Evolutionary conservation across 148 eudicot genomes (phyloP).

Genomic region (Cornus controversa): DNA sequence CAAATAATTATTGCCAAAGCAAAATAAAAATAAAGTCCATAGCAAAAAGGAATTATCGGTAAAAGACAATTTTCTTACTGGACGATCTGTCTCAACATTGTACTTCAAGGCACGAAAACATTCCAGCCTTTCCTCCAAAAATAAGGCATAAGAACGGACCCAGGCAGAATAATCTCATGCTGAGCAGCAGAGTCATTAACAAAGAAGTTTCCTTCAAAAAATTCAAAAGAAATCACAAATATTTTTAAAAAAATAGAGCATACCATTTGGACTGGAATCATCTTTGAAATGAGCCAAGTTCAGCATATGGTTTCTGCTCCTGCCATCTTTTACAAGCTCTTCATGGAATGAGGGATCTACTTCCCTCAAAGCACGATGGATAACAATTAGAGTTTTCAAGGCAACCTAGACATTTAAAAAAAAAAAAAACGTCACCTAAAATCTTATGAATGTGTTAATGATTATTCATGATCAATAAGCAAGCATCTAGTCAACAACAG

Average conservation of each 20-base stretch:
- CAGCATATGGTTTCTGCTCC: slow-evolving; percentile 70
- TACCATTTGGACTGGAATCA: slow-evolving; percentile 93
- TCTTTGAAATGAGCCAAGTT: slow-evolving; percentile 94
- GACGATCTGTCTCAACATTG: slow-evolving; percentile 74
- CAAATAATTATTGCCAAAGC: background rate
- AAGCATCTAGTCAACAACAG: background rate
- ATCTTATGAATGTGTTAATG: background rate
- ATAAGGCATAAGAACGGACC: slow-evolving; percentile 90
- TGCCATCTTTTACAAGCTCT: slow-evolving; percentile 73
- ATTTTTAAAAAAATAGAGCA: background rate
- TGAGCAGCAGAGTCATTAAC: slow-evolving; percentile 31
- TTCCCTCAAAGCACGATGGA: slow-evolving; percentile 95
- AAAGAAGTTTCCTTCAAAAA: background rate
- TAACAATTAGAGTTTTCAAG: slow-evolving; percentile 80
- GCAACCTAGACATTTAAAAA: slow-evolving; percentile 61
- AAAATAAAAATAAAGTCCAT: background rate
- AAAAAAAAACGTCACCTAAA: background rate
- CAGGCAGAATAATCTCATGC: slow-evolving; percentile 99
- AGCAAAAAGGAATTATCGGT: background rate
- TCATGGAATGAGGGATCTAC: slow-evolving; percentile 88
- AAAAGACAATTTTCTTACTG: slow-evolving; percentile 49
- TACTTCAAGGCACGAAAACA: slow-evolving; percentile 82
- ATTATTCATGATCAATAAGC: slow-evolving; percentile 4
- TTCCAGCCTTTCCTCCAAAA: slow-evolving; percentile 90
- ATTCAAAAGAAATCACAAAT: background rate